Evolutionary conservation across 2,329 filamentous ascomycete species (phyloP).

Genomic region (Alternaria gansuensis): DNA sequence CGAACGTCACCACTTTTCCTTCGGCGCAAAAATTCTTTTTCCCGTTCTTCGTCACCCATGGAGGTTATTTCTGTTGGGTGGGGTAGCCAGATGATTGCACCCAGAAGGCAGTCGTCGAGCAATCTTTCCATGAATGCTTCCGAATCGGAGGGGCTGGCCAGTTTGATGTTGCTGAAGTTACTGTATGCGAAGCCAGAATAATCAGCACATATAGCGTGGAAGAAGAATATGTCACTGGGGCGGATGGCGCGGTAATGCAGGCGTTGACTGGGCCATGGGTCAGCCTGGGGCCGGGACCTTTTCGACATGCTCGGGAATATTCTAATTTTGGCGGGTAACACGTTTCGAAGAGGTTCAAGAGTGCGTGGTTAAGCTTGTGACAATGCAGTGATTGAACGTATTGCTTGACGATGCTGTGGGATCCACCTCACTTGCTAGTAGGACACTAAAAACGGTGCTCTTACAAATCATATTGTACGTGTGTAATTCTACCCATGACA

Average conservation of each 20-base stretch:
- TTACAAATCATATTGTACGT: background rate
- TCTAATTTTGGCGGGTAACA: background rate
- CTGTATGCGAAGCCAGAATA: slow-evolving; percentile 38
- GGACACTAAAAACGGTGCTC: background rate
- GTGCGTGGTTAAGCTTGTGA: background rate
- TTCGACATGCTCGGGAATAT: background rate
- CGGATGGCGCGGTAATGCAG: slow-evolving; percentile 41
- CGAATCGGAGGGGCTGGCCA: slow-evolving; percentile 28
- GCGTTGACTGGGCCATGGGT: slow-evolving; percentile 24
- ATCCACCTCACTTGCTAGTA: background rate
- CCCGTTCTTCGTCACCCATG: background rate
- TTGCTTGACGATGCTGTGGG: background rate
- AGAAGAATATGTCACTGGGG: slow-evolving; percentile 35
- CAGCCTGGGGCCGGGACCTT: background rate
- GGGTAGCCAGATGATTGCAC: slow-evolving; percentile 36
- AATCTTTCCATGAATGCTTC: slow-evolving; percentile 27
- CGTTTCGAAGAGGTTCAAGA: background rate
- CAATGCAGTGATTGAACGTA: background rate
- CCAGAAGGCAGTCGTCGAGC: slow-evolving; percentile 33
- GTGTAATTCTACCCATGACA: background rate
- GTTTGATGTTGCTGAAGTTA: slow-evolving; percentile 34
- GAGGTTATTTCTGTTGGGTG: background rate
- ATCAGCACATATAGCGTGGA: slow-evolving; percentile 39
- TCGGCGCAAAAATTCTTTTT: background rate
- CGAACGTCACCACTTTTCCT: background rate